phyloP scores from a whole-genome alignment of 768 basidiomycete species.

The Melanogaster broomeanus region DNA sequence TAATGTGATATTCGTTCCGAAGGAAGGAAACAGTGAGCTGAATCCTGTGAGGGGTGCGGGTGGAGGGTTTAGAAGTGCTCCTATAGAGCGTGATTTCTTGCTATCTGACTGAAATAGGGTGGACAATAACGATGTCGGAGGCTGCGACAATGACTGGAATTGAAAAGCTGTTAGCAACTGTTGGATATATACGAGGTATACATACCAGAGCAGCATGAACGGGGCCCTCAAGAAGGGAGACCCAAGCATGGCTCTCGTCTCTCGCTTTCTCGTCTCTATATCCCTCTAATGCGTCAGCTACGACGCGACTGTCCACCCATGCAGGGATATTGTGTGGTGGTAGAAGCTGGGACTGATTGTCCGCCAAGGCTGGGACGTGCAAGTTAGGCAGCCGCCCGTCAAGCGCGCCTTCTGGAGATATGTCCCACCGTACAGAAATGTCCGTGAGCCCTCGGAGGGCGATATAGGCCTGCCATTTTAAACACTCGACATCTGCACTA shows the following conservation, averaged over 20 bases:
- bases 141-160: constrained; percentile 49
- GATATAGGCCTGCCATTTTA: constrained; percentile 89
- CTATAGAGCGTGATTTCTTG: constrained; percentile 36
- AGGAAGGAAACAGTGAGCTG: constrained; percentile 59
- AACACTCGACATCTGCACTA: constrained; percentile 80
- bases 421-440: constrained; percentile 65
- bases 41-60: constrained; percentile 74
- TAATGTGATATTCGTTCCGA: constrained; percentile 56
- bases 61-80: constrained; percentile 59
- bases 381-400: constrained; percentile 71
- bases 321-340: constrained; percentile 67
- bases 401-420: constrained; percentile 67
- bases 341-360: constrained; percentile 50
- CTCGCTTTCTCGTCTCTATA: constrained; percentile 58
- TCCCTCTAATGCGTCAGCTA: constrained; percentile 58
- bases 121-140: constrained; percentile 43
- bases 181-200: constrained; percentile 7
- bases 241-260: constrained; percentile 83
- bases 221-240: constrained; percentile 71
- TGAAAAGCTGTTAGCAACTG: constrained; percentile 5
- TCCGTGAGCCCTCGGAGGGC: constrained; percentile 51
- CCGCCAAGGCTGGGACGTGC: constrained; percentile 47
- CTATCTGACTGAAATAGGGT: constrained; percentile 42
- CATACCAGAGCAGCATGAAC: constrained; percentile 77
- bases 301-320: constrained; percentile 66